Evolutionary conservation across 1,284 basidiomycete species (phyloP), one percentile per base, ranked within the genome.

Genomic region (Papiliotrema laurentii): DNA sequence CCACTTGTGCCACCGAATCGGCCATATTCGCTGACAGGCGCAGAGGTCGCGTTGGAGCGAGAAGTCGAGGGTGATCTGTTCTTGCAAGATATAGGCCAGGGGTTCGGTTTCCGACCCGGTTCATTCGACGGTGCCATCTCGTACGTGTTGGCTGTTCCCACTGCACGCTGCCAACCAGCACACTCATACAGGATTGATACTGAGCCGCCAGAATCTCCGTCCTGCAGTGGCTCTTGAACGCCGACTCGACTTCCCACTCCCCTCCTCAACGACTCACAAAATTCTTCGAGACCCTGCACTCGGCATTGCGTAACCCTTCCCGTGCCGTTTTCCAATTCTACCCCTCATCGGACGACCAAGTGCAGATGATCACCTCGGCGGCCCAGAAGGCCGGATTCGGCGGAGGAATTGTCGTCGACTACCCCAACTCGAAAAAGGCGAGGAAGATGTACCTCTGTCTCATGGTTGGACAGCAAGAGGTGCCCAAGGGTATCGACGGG

Each of bases 51-150:
- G 10, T 76, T 97, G 39, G 89, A 96, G 69, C 79, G 92, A 35
- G 88, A 97, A 66, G 86, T 96, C 0, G 89, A 93, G 61, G 92
- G 92, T 1, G 92, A 97, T 73, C 75, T 97, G 22, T 91, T 93
- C 69, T 71, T 94, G 33, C 89, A 93, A 64, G 90, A 94, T 66
- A 92, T 93, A 38, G 90, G 90, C 0, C 90, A 93, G 67, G 90
- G 90, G 2, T 86, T 94, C 61, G 89, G 91, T 2, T 98, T 97
- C 73, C 80, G 96, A 27, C 88, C 96, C 39, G 96, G 94, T 51
- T 87, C 87, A 54, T 98, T 98, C 70, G 96, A 99, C 70, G 96
- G 93, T 38, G 92, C 91, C 7, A 98, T 99, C 66, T 94, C 90
- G 91, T 88, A 43, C 41, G 77, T 58, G 16, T 37, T 5, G 28